phyloP scores from a whole-genome alignment of 192 early-diverging fungal species.

The Coemansia sp. region DNA sequence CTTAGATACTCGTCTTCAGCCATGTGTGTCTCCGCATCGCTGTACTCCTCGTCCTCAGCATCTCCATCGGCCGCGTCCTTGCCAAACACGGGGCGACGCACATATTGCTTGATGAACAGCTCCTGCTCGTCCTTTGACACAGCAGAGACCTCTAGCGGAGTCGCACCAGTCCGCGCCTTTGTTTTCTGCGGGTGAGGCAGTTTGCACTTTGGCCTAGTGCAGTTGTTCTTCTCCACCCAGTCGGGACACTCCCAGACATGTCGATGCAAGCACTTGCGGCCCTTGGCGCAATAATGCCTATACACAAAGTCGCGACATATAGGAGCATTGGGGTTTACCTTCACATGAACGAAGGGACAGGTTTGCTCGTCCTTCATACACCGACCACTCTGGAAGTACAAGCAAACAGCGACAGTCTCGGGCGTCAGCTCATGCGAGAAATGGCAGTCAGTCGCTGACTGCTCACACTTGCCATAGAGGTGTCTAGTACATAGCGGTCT shows the following conservation, averaged over 20 bases:
- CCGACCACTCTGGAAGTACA: slow-evolving; percentile 63
- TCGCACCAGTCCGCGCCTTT: neutral
- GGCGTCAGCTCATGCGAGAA: slow-evolving; percentile 60
- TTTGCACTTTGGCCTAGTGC: slow-evolving; percentile 56
- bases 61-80: neutral
- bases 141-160: neutral
- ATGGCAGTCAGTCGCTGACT: slow-evolving; percentile 37
- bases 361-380: slow-evolving; percentile 49
- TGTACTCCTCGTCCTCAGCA: neutral
- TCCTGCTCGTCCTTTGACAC: slow-evolving; percentile 25
- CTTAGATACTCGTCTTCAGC: slow-evolving; percentile 14
- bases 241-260: slow-evolving; percentile 73
- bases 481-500: slow-evolving; percentile 33
- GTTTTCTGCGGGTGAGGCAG: slow-evolving; percentile 55
- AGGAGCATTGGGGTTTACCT: slow-evolving; percentile 56
- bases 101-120: slow-evolving; percentile 15
- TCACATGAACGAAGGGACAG: slow-evolving; percentile 62
- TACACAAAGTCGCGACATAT: slow-evolving; percentile 66
- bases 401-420: slow-evolving; percentile 60
- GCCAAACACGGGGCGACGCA: slow-evolving; percentile 37
- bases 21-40: neutral
- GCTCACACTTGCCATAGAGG: slow-evolving; percentile 29
- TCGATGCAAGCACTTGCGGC: slow-evolving; percentile 55
- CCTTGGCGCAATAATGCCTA: slow-evolving; percentile 63
- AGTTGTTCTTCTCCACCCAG: slow-evolving; percentile 62